Base-by-base conservation (phyloP, 2,329 filamentous ascomycete species). In the Penicillium sp. region DNA sequence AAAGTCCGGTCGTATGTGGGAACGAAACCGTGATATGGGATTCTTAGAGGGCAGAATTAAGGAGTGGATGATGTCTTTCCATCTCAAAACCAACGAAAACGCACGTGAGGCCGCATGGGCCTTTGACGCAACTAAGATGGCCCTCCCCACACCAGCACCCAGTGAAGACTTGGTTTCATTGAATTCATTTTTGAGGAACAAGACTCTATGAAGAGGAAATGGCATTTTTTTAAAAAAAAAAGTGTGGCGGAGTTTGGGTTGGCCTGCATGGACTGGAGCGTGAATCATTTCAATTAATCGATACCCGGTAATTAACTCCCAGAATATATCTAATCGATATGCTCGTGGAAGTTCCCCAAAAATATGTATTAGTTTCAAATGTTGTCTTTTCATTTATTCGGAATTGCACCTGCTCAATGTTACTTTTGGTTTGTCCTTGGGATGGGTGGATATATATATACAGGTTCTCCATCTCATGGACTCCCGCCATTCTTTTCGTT, bases 11-110 rank as follows among this genome's bases (percentile, higher is more conserved):
- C 73, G 71, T 11, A 70, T 74, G 57, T 78, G 75, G 73, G 70
- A 73, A 25, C 71, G 71, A 11, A 72, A 77, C 53, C 70, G 68
- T 40, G 76, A 78, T 41, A 68, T 72, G 59, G 72, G 76, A 0
- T 59, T 70, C 53, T 59, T 78, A 7, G 70, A 71, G 34, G 67
- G 68, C 13, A 65, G 70, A 23, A 54, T 78, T 1, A 73, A 74
- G 47, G 75, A 77, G 50, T 76, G 70, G 68, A 68, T 74, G 47
- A 68, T 74, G 31, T 71, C 75, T 8, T 64, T 72, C 49, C 67
- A 71, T 43, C 55, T 78, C n/a, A 70, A 62, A 48, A 56, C 53
- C 19, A 61, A 64, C 29, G 63, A 69, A 29, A 44, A 8, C 34
- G 63, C 67, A 43, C 70, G 67, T 46, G 65, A 69, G 47, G 65